Evolutionary conservation across 495 filamentous ascomycete species (phyloP), one percentile per base, ranked within the genome.

Genomic region (Zalerion maritima): DNA sequence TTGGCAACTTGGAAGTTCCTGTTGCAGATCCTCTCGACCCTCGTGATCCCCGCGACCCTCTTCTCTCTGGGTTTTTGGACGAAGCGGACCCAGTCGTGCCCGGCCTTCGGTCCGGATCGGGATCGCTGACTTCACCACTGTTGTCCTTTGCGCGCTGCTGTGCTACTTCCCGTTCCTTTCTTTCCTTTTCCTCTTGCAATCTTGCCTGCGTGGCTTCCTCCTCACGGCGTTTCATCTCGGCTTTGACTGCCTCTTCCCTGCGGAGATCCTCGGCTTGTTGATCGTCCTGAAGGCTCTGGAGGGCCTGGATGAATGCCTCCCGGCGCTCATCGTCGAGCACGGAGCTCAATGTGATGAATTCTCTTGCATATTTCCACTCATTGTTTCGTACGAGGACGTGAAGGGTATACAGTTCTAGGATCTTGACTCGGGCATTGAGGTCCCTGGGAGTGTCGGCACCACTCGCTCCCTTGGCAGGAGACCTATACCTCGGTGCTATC

Each of bases 281-380:
- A 36, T 84, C 75, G n/a, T 81, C 75, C 26, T 72, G 68, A 23
- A 87, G 64, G 41, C 71, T 78, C 49, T 86, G 77, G 5, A 73
- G 50, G 6, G 65, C 81, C 40, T 83, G 78, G 2, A 87, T 45
- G 49, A 91, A 91, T 1, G 74, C 73, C 27, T 94, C 89, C 48
- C 81, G 75, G 19, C 80, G 69, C 47, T 96, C 89, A 32, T 96
- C 87, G 48, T 94, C 89, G 1, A 97, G 70, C 14, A 89, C 69
- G 21, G 84, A 70, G 44, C 70, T 83, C 36, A 83, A 62, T 34
- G 62, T 73, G 34, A 96, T 86, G 56, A 96, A 96, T 40, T 89
- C 79, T 15, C 68, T 64, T 0, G 89, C 83, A 46, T 94, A 94
- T 24, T 87, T 79, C 89, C 91, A 97, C 57, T 96, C 83, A 19